Evolutionary conservation across 441 rosid genomes (phyloP), one percentile per base, ranked within the genome.

Genomic region (Pelargonium australe): DNA sequence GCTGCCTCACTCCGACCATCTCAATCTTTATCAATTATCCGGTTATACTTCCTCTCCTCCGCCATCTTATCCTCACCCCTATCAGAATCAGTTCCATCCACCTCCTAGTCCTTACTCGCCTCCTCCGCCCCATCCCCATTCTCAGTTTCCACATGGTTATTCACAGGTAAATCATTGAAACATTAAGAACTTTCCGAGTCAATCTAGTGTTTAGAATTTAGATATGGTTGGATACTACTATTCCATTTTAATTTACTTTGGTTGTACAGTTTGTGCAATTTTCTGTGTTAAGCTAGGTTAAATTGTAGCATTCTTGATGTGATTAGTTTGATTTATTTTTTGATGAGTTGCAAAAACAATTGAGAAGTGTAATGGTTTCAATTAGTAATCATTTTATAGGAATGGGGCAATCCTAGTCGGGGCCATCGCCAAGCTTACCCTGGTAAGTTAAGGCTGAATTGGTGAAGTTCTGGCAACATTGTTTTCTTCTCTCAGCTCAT

Each of bases 41-140:
- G 47, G 83, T 17, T 81, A 76, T 69, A 83, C 80, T 9, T 86
- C 86, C 0, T 85, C 82, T 0, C 84, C 82, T n/a, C 80, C 79
- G 34, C 82, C 64, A 17, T 79, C 86, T 58, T 82, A 80, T 68
- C 78, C 75, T 71, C 82, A 73, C 72, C 80, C 72, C 14, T 63
- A 47, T 13, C 68, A 74, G 16, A 64, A 70, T 66, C 79, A 80
- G 73, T 70, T 73, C 69, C 74, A 73, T 28, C 78, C 78, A 1
- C 77, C 70, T 55, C 76, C 81, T 34, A 74, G 64, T 19, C 72
- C 63, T 55, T 80, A 74, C 70, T 80, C 81, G 75, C 81, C 84
- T 72, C 82, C 85, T 31, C 81, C 79, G 65, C 68, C 75, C 20
- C 66, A 69, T 73, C 84, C 84, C 57, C 82, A 77, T 69, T 70